phyloP scores from a whole-genome alignment of 1,139 yeast species.

The Nadsonia starkeyi-henricii region DNA sequence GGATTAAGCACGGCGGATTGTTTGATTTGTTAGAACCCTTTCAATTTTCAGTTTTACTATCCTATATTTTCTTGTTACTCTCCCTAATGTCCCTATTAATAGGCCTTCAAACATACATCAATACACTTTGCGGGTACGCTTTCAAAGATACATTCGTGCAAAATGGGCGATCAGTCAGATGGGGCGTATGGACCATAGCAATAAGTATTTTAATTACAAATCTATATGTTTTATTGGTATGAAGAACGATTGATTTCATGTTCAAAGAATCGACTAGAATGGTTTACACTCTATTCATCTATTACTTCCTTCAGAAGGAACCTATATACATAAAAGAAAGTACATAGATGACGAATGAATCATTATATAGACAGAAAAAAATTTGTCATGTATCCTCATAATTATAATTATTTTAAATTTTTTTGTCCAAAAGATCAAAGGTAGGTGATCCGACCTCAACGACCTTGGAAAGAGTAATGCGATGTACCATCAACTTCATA shows the following conservation, averaged over 20 bases:
- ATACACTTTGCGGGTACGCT: background rate
- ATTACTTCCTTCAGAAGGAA: background rate
- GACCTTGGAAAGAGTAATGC: constrained; percentile 25
- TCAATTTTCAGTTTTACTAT: background rate
- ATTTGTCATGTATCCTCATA: constrained; percentile 21
- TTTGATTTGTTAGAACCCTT: no score
- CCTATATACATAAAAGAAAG: constrained; percentile 1
- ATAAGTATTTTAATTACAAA: background rate
- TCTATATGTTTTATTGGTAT: background rate
- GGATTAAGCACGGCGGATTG: no score
- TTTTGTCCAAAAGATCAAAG: background rate
- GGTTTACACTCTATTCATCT: background rate
- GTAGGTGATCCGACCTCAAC: background rate
- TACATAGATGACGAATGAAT: constrained; percentile 9
- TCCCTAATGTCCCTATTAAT: background rate
- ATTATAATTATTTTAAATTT: background rate
- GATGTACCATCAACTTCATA: constrained; percentile 50
- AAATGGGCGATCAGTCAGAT: background rate
- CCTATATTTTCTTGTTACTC: background rate
- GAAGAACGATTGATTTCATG: no score
- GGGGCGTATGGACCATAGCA: background rate
- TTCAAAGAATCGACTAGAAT: no score
- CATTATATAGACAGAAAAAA: constrained; percentile 1
- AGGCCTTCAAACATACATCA: background rate
- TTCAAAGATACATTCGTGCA: background rate